These are phyloP conservation scores for Eragrostis curvula DNA, from an alignment of 176 grass and related monocot genomes.

Conservation along the genomic window DNA sequence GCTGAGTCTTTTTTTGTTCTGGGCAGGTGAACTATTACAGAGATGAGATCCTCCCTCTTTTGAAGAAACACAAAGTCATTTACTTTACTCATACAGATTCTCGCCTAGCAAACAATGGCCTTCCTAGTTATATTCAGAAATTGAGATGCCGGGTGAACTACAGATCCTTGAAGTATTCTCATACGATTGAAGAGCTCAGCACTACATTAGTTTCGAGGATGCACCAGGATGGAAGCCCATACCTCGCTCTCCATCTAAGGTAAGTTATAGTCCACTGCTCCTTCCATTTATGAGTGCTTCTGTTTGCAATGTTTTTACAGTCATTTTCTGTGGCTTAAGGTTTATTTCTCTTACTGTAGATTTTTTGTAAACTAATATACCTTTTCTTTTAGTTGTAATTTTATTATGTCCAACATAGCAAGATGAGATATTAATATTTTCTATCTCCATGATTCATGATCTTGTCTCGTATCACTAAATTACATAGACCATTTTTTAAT, in stretches of 20 bases:
- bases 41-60: constrained; percentile 81
- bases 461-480: not conserved
- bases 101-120: constrained; percentile 92
- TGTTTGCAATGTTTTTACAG: not conserved
- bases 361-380: not conserved
- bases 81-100: constrained; percentile 99
- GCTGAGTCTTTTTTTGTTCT: constrained; percentile 37
- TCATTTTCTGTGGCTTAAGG: not conserved
- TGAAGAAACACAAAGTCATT: constrained; percentile 94
- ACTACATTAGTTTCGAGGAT: constrained; percentile 83
- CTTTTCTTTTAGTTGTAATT: constrained; percentile 13
- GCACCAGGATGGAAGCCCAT: constrained; percentile 71
- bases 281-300: constrained; percentile 30
- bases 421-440: constrained; percentile 1
- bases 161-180: constrained; percentile 90
- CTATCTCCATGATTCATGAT: not conserved
- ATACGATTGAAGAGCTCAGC: constrained; percentile 84
- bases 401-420: constrained; percentile 18
- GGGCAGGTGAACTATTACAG: constrained; percentile 95
- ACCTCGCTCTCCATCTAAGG: constrained; percentile 99
- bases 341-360: constrained; percentile 10
- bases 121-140: constrained; percentile 95
- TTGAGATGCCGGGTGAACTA: constrained; percentile 93
- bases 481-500: constrained; percentile 1
- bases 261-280: constrained; percentile 41